phyloP scores from a whole-genome alignment of 164 flowering plant species.

The Magnolia changhungtana region DNA sequence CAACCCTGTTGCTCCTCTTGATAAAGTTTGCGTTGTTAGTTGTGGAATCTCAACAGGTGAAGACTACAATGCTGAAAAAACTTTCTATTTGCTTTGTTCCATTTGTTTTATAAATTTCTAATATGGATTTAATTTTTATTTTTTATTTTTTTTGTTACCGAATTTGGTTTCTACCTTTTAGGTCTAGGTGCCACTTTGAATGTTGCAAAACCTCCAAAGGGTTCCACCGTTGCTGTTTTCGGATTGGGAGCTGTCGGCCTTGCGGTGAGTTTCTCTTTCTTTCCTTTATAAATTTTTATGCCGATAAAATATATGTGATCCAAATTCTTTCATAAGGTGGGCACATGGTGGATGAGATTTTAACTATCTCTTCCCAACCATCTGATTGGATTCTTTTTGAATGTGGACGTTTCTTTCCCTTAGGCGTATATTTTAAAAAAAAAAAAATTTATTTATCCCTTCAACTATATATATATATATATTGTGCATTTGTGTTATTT shows the following conservation, averaged over 20 bases:
- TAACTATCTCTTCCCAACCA: no score
- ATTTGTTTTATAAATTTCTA: not conserved
- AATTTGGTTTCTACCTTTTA: constrained; percentile 4
- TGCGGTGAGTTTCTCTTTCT: constrained; percentile 46
- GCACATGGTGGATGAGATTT: no score
- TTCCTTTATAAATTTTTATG: not conserved
- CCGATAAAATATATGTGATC: no score
- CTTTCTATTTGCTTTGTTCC: not conserved
- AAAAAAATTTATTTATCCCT: no score
- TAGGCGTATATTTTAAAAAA: not conserved
- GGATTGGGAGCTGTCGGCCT: constrained; percentile 88
- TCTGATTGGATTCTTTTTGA: no score
- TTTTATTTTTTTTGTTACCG: not conserved
- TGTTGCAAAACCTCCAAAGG: constrained; percentile 71
- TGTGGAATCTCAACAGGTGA: constrained; percentile 68
- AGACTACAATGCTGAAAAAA: not conserved
- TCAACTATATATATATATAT: not conserved
- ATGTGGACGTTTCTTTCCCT: no score
- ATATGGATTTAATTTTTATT: not conserved
- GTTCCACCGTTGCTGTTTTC: constrained; percentile 64
- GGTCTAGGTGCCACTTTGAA: constrained; percentile 79
- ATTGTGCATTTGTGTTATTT: no score
- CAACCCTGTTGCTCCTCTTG: constrained; percentile 34
- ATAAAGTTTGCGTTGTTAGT: constrained; percentile 51
- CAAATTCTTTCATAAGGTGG: no score